Evolutionary conservation across 176 grass and related monocot genomes (phyloP).

Genomic region (barley (Hordeum vulgare)): MorexV3_pseudomolecules_assembly NC_058520.1:197448866-197449365

Average conservation of each 20-base stretch:
- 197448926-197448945: constrained; percentile 58
- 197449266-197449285: neutral
- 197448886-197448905: constrained; percentile 41
- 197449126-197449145: constrained; percentile 48
- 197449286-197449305: neutral
- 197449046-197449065: constrained; percentile 83
- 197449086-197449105: constrained; percentile 68
- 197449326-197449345: neutral
- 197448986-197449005: constrained; percentile 65
- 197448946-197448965: constrained; percentile 40
- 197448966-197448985: constrained; percentile 58
- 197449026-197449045: constrained; percentile 82
- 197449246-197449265: neutral
- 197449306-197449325: neutral
- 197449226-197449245: neutral
- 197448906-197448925: constrained; percentile 60
- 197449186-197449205: constrained; percentile 72
- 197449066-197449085: constrained; percentile 68
- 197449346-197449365: neutral
- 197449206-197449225: neutral
- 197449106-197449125: constrained; percentile 57
- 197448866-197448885: constrained; percentile 74
- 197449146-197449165: constrained; percentile 52
- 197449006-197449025: constrained; percentile 55
- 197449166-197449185: constrained; percentile 68